Base-by-base conservation (phyloP, 2,329 filamentous ascomycete genomes). In the Aspergillus sp. region DNA sequence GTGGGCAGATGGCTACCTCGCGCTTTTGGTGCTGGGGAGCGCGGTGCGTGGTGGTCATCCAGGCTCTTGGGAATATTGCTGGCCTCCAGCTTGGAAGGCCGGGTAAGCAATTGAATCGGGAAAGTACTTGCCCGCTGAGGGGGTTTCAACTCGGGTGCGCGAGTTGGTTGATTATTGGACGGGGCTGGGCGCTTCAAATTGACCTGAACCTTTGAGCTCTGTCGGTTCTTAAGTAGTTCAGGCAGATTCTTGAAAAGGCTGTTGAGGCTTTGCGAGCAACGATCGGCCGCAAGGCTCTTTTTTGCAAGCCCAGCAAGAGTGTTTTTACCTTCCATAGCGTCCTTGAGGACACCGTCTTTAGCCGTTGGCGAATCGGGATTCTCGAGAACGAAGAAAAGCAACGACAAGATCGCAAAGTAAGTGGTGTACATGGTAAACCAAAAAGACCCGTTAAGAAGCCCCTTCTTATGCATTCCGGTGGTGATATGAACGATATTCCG, bases 281-380 rank as follows among this genome's bases (percentile, higher is more conserved):
- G 85, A 73, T 97, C 92, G 3, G 95, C 95, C 41, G 93, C 93
- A 83, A 96, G 85, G 72, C 93, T 97, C 70, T 90, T 89, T 69
- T 91, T 88, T 3, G 93, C 90, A 61, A 98, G 83, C 17, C 87
- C 88, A 54, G 88, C 87, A 63, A 98, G 85, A 64, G 93, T 91
- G 66, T 94, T 89, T 71, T 91, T 91, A 19, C 94, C 95, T 65
- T 92, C 90, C 63, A 88, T 84, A 0, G 93, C 94, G 77, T 98
- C 94, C 57, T 89, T 89, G 62, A 97, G 81, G 23, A 97, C 90
- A 23, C 77, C 76, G 64, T 96, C 93, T 55, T 89, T 84, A 46
- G 84, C 85, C 2, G 84, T 85, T 0, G 83, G 78, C 55, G 82
- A 86, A 60, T 87, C 83, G 1, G 85, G 86, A 62, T 89, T 89